Evolutionary conservation across 805 yeast species (phyloP).

Genomic region (Pichia sporocuriosa): DNA sequence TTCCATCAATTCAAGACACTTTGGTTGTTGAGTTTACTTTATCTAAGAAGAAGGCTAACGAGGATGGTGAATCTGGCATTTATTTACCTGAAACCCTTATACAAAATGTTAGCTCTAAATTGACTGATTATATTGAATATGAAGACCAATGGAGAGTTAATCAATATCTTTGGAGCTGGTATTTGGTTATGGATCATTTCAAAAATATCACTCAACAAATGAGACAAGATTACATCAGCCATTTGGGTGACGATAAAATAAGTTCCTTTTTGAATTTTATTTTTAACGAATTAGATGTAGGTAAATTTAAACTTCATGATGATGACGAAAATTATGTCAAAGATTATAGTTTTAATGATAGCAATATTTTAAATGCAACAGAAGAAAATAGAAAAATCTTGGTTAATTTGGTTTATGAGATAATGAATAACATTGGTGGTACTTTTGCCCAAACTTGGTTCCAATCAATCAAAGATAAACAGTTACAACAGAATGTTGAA

Average conservation of each 20-base stretch:
- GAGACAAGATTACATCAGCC: constrained; percentile 52
- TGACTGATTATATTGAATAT: constrained; percentile 32
- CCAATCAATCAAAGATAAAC: constrained; percentile 59
- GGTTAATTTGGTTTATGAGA: constrained; percentile 44
- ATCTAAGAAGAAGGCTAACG: constrained; percentile 32
- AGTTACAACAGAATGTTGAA: constrained; percentile 53
- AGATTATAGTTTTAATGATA: constrained; percentile 16
- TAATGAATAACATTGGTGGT: constrained; percentile 51
- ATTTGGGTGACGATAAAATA: constrained; percentile 47
- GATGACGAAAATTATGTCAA: constrained; percentile 25
- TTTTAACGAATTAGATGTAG: constrained; percentile 45
- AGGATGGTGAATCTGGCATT: constrained; percentile 27
- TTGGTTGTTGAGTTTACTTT: constrained; percentile 57
- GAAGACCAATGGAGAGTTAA: constrained; percentile 33
- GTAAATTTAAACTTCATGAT: constrained; percentile 17
- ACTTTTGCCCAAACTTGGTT: constrained; percentile 64
- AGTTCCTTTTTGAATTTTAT: constrained; percentile 45
- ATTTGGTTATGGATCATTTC: constrained; percentile 53
- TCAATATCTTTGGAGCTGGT: constrained; percentile 63
- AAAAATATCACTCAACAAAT: constrained; percentile 58
- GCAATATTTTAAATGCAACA: constrained; percentile 10
- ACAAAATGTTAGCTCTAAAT: constrained; percentile 26
- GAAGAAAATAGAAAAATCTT: constrained; percentile 36
- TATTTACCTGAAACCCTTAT: constrained; percentile 38
- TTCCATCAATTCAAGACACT: constrained; percentile 47